A percentile compares a stretch with the other conserved stretches of the same genome.
Conservation (phyloP, 2,329 filamentous ascomycete genomes). For the Fusarium proliferatum region DNA sequence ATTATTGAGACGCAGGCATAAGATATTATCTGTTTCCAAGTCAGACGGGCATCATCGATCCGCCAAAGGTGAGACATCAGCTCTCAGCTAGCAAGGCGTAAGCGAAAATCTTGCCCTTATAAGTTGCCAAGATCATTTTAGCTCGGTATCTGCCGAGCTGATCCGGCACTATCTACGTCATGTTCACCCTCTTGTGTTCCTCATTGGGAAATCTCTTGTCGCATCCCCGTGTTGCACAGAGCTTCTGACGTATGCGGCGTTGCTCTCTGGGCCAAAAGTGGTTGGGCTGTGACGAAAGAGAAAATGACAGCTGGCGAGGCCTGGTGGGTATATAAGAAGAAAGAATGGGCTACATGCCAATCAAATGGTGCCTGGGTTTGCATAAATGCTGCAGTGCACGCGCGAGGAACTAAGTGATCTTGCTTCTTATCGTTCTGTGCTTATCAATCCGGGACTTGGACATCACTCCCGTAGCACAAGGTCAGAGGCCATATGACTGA, state of each 20-base stretch:
- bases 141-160: conserved; percentile 4
- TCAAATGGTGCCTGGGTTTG: not conserved
- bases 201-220: not conserved
- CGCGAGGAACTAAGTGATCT: not conserved
- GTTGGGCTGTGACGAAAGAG: not conserved
- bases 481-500: not conserved
- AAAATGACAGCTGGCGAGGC: too few relatives aligned
- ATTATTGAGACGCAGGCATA: not conserved
- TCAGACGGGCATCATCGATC: conserved; percentile 9
- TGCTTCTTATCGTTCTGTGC: not conserved
- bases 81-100: conserved; percentile 13
- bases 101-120: conserved; percentile 10
- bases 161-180: conserved; percentile 9
- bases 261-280: not conserved
- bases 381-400: too few relatives aligned
- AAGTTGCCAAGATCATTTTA: not conserved
- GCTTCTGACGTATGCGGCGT: conserved; percentile 16
- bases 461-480: not conserved
- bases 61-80: not conserved
- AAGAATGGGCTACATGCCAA: too few relatives aligned
- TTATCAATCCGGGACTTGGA: fast-evolving
- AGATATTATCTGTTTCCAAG: not conserved
- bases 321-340: too few relatives aligned
- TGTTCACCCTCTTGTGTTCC: not conserved
- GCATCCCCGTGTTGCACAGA: not conserved